Evolutionary conservation across 768 basidiomycete species (phyloP).

Genomic region (Dioszegia hungarica): DNA sequence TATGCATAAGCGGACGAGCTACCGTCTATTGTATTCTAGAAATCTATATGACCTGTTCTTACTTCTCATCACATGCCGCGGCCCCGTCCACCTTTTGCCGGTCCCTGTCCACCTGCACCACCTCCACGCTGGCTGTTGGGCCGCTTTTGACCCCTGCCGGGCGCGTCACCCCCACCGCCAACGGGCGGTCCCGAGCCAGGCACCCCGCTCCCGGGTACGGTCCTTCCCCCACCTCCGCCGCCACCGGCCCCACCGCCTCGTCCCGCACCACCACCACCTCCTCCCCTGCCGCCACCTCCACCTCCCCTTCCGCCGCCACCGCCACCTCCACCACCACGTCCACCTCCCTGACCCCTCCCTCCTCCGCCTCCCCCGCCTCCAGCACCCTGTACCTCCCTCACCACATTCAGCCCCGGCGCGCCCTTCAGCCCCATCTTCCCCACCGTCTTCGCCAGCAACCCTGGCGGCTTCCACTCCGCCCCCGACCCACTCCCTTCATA

Average conservation of each 20-base stretch:
- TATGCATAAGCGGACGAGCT: no score
- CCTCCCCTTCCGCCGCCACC: not conserved
- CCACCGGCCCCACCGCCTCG: no score
- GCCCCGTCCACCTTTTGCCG: not conserved
- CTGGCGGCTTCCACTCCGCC: constrained; percentile 43
- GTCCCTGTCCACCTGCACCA: not conserved
- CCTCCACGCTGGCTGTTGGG: not conserved
- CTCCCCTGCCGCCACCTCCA: constrained; percentile 1
- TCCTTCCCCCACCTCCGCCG: not conserved
- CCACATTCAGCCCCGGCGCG: constrained; percentile 35
- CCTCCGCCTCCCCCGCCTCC: not conserved
- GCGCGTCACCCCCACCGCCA: not conserved
- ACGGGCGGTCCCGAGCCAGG: no score
- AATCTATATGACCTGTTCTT: no score
- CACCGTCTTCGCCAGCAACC: constrained; percentile 52
- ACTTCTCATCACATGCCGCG: no score
- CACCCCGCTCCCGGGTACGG: not conserved
- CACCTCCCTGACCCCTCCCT: constrained; percentile 1
- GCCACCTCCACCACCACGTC: not conserved
- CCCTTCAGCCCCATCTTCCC: constrained; percentile 57
- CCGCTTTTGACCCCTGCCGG: not conserved
- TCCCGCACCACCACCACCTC: not conserved
- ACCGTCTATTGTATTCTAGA: no score
- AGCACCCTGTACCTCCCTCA: constrained; percentile 20
- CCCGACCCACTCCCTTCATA: constrained; percentile 15